Conservation (phyloP, 805 yeast genomes). For the Candida argentea region DNA sequence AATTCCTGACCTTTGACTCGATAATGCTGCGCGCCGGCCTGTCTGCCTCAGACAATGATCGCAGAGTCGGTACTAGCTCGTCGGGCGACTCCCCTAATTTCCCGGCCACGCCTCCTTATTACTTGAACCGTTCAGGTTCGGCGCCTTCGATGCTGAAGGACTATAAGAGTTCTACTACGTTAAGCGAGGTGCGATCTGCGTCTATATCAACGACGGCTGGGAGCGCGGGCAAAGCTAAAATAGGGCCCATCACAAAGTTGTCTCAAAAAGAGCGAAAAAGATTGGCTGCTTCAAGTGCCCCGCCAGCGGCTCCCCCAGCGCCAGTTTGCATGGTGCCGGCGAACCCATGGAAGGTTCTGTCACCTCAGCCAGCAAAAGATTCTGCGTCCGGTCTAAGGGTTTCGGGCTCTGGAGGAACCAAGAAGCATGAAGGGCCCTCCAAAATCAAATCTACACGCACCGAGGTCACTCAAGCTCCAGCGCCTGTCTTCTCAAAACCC, state of each 20-base stretch:
- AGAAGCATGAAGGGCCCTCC: background rate
- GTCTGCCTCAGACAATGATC: slow-evolving; percentile 4
- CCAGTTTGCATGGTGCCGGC: background rate
- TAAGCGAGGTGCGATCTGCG: background rate
- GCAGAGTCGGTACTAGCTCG: too few relatives aligned
- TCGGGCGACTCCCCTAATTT: too few relatives aligned
- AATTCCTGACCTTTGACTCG: slow-evolving; percentile 3
- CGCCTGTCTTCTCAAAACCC: background rate
- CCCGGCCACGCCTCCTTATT: too few relatives aligned
- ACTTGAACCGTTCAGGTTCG: background rate
- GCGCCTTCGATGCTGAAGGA: slow-evolving; percentile 8
- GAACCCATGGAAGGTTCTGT: slow-evolving; percentile 3
- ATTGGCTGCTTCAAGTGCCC: slow-evolving; percentile 9
- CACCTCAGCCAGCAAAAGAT: background rate
- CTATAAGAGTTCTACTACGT: background rate
- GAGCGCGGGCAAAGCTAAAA: slow-evolving; percentile 23
- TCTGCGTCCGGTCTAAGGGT: background rate
- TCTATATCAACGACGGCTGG: slow-evolving; percentile 5
- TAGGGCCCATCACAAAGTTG: slow-evolving; percentile 30
- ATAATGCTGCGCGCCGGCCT: background rate
- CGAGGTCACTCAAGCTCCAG: background rate
- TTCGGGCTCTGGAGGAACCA: too few relatives aligned
- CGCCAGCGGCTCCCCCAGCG: background rate
- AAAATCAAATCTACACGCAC: background rate
- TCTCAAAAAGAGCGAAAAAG: slow-evolving; percentile 55